Conservation (phyloP, 345 rosid species). For the Sisymbrium altissimum region DNA sequence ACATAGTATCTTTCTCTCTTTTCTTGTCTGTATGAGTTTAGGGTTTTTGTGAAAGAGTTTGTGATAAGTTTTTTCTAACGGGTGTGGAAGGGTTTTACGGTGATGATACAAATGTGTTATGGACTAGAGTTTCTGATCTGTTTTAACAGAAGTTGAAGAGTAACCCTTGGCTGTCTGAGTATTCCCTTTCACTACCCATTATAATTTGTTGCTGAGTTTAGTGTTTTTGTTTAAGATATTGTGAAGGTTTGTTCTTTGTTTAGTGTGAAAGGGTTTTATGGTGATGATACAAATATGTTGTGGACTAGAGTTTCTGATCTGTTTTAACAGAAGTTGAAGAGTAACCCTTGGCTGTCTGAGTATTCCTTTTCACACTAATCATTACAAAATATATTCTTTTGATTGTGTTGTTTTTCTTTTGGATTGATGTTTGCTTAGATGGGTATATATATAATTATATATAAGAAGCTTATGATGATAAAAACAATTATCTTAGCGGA, state of each 20-base stretch:
- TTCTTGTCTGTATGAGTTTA: not conserved
- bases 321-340: slow-evolving; percentile 67
- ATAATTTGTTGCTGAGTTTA: not conserved
- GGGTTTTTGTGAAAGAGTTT: not conserved
- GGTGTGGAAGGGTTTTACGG: slow-evolving; percentile 29
- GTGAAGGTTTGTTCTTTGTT: not conserved
- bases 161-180: slow-evolving; percentile 99
- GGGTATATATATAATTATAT: not conserved
- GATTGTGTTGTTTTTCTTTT: not conserved
- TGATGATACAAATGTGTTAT: slow-evolving; percentile 61
- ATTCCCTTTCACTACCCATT: slow-evolving; percentile 13
- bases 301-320: slow-evolving; percentile 99
- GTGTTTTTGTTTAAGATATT: not conserved
- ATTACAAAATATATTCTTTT: too few species aligned
- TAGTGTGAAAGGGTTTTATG: slow-evolving; percentile 26
- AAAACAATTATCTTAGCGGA: slow-evolving; percentile 80
- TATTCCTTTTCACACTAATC: slow-evolving; percentile 22
- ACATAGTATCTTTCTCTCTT: slow-evolving; percentile 28
- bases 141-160: slow-evolving; percentile 64
- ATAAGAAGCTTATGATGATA: slow-evolving; percentile 79
- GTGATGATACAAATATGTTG: slow-evolving; percentile 56
- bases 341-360: slow-evolving; percentile 99
- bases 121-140: slow-evolving; percentile 99
- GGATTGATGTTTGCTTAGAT: not conserved
- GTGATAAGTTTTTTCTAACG: not conserved